phyloP scores from a whole-genome alignment of 164 flowering plant species.

The Euptelea pleiosperma region DNA sequence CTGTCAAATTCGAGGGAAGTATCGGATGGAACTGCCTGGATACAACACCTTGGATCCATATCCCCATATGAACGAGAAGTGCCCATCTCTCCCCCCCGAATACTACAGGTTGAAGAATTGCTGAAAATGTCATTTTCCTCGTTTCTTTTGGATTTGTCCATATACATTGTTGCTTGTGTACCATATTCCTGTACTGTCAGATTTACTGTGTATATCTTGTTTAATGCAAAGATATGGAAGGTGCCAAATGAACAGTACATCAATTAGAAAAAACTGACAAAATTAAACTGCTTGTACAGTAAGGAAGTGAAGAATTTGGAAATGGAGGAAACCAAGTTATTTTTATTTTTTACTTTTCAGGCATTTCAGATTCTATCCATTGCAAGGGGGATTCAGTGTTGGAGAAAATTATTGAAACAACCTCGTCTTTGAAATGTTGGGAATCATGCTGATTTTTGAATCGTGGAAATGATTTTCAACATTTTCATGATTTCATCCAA shows the following conservation, averaged over 20 bases:
- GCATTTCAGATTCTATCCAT: no score
- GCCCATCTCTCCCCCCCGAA: slow-evolving; percentile 85
- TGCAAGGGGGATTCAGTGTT: no score
- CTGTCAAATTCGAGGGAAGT: slow-evolving; percentile 88
- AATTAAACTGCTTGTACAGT: slow-evolving; percentile 1
- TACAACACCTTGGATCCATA: slow-evolving; percentile 83
- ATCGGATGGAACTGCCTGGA: slow-evolving; percentile 88
- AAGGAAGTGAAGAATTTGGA: neutral
- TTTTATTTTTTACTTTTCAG: neutral
- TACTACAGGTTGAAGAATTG: slow-evolving; percentile 61
- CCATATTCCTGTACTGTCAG: slow-evolving; percentile 3
- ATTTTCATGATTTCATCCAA: no score
- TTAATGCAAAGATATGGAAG: neutral
- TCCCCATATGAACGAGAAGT: slow-evolving; percentile 87
- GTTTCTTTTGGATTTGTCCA: neutral
- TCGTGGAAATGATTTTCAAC: no score
- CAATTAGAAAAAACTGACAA: neutral
- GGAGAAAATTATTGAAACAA: no score
- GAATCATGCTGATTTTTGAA: no score
- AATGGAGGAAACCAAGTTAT: neutral
- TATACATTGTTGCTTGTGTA: neutral
- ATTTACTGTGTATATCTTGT: neutral
- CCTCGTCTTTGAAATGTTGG: no score
- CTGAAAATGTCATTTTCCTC: slow-evolving; percentile 24
- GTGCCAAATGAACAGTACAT: neutral